Evolutionary conservation across 2,329 filamentous ascomycete genomes (phyloP), one percentile per base, ranked within the genome.

Genomic region (Scleromitrula shiraiana): DNA sequence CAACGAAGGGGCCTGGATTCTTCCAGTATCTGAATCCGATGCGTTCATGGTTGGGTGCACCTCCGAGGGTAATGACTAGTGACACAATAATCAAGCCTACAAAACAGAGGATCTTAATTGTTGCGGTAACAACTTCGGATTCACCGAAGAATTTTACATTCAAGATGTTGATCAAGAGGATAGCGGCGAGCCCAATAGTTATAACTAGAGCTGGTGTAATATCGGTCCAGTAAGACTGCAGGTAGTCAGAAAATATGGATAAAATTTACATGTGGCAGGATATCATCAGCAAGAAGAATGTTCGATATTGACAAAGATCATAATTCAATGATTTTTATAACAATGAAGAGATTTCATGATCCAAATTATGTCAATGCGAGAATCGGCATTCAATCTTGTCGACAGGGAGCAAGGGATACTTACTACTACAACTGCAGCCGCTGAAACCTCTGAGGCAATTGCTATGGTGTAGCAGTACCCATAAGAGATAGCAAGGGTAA

Each of bases 121-220:
- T 33, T n/a, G 86, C 85, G 62, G 94, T 91, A 46, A 89, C 69
- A 56, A 95, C 95, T 61, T 95, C 88, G 36, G 86, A 88, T 65
- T 95, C 88, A 61, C 88, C 88, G 58, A 93, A 95, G 19, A 85
- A 86, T 59, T 84, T 85, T 54, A 96, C 85, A 46, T 88, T 88
- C 57, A 91, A 93, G 54, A 95, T 67, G 63, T 95, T 95, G 68
- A 95, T 94, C 24, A 67, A 58, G 33, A 94, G 73, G 57, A 95
- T 90, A 46, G 83, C 60, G 14, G 80, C 53, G 51, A 93, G 77
- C 66, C 95, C 96, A 37, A 95, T 72, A 36, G 85, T 78, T n/a
- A 96, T 86, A 70, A 87, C 95, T 17, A 85, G 82, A 45, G 56
- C 54, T 3, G 46, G 41, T 29, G 83, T 80, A 50, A 80, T 80